Evolutionary conservation across 2,329 filamentous ascomycete species (phyloP).

Genomic region (Colletotrichum spinosum): DNA sequence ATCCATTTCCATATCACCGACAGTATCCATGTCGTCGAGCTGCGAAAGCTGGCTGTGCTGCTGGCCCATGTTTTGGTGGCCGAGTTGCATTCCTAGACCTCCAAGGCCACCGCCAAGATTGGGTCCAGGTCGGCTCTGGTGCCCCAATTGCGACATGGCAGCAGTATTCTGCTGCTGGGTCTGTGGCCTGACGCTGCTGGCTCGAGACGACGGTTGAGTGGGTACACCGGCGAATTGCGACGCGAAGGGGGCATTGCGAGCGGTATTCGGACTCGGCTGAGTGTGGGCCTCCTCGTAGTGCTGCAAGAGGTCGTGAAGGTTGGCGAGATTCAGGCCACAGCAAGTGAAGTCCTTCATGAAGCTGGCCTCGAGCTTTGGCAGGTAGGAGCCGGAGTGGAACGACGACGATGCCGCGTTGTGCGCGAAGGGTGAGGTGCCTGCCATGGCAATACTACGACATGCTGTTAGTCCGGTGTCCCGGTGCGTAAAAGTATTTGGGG

Average conservation of each 20-base stretch:
- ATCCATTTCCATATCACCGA: conserved; percentile 98
- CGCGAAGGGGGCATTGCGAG: conserved; percentile 53
- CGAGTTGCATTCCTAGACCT: conserved; percentile 41
- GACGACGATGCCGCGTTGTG: conserved; percentile 83
- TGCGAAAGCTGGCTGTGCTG: conserved; percentile 58
- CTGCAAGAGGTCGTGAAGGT: conserved; percentile 92
- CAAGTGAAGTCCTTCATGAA: conserved; percentile 98
- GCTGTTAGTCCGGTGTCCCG: conserved; percentile 17
- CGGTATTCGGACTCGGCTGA: conserved; percentile 65
- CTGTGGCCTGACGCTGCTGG: conserved; percentile 34
- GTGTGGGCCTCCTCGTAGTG: conserved; percentile 98
- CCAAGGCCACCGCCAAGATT: conserved; percentile 35
- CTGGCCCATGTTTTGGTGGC: conserved; percentile 47
- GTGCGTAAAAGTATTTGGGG: not conserved
- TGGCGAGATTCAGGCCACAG: conserved; percentile 89
- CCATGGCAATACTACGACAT: conserved; percentile 84
- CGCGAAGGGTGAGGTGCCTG: conserved; percentile 92
- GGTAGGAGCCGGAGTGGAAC: conserved; percentile 95
- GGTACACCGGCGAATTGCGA: conserved; percentile 49
- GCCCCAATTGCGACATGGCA: conserved; percentile 34
- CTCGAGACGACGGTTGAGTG: conserved; percentile 32
- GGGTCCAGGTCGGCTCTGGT: conserved; percentile 26
- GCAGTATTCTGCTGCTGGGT: conserved; percentile 34
- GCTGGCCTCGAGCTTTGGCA: conserved; percentile 95
- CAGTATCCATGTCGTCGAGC: conserved; percentile 81